Conservation (phyloP, 2,329 filamentous ascomycete genomes). For the Byssochlamys sp. region DNA sequence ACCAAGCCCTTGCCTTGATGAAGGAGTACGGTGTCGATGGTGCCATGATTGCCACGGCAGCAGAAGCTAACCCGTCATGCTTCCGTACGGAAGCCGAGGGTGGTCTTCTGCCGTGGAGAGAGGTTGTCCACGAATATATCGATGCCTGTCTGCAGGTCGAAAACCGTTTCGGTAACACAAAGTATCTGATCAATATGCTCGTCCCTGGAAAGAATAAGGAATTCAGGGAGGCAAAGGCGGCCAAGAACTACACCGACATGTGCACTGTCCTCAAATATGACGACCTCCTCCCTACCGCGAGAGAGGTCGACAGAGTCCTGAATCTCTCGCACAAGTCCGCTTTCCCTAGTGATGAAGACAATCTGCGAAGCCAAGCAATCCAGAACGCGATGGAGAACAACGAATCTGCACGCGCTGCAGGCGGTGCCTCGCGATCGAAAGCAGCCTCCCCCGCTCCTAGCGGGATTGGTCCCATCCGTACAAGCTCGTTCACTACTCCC, state of each 20-base stretch:
- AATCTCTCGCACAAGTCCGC: conserved; percentile 20
- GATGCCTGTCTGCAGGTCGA: conserved; percentile 63
- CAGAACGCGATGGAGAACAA: conserved; percentile 27
- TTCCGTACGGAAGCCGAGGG: conserved; percentile 64
- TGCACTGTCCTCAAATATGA: conserved; percentile 58
- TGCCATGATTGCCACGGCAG: conserved; percentile 91
- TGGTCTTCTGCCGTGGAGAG: conserved; percentile 62
- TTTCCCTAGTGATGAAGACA: conserved; percentile 4
- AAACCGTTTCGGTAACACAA: conserved; percentile 86
- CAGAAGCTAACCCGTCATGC: conserved; percentile 82
- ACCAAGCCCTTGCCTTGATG: conserved; percentile 62
- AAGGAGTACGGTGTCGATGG: conserved; percentile 77
- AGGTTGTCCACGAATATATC: conserved; percentile 69
- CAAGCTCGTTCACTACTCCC: conserved; percentile 20
- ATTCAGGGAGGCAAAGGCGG: conserved; percentile 52
- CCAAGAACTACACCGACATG: conserved; percentile 62
- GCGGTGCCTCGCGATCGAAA: conserved; percentile 19
- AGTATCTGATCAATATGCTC: conserved; percentile 76
- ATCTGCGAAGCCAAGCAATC: conserved; percentile 17
- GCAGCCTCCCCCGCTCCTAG: conserved; percentile 11
- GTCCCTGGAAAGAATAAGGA: conserved; percentile 66
- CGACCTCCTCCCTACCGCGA: conserved; percentile 54
- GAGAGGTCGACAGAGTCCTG: conserved; percentile 54
- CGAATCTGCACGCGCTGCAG: conserved; percentile 25
- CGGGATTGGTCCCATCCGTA: conserved; percentile 25